These are phyloP conservation scores for Alternaria incomplexa DNA, from an alignment of 2,329 filamentous ascomycete genomes.

Conservation along the genomic window DNA sequence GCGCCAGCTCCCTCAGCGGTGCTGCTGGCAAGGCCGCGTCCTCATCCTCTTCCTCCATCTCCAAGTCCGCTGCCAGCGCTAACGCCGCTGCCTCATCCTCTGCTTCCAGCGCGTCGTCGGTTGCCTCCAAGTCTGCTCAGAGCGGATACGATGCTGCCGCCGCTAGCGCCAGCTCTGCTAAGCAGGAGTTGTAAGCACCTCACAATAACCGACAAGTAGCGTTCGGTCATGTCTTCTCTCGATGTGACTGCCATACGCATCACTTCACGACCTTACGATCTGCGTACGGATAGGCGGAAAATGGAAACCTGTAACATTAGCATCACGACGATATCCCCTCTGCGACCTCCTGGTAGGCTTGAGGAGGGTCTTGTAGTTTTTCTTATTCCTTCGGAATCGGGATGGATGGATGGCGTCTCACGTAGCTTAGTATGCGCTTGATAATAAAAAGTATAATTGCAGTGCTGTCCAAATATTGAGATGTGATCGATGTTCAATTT, in stretches of 20 bases:
- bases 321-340: constrained; percentile 30
- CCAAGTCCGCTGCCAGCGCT: constrained; percentile 42
- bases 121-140: constrained; percentile 42
- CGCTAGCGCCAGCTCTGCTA: constrained; percentile 42
- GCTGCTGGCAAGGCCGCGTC: constrained; percentile 36
- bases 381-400: constrained; percentile 12
- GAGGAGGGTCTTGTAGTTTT: constrained; percentile 21
- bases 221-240: constrained; percentile 6
- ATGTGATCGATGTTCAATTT: neutral
- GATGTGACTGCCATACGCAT: constrained; percentile 17
- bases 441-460: constrained; percentile 26
- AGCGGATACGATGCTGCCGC: constrained; percentile 42
- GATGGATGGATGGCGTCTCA: constrained; percentile 20
- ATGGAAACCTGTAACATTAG: constrained; percentile 33
- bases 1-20: constrained; percentile 28
- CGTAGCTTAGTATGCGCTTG: constrained; percentile 25
- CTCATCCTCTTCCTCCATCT: constrained; percentile 43
- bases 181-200: constrained; percentile 54
- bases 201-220: constrained; percentile 14
- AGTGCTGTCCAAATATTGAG: accelerated
- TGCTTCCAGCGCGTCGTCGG: constrained; percentile 41
- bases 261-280: constrained; percentile 32
- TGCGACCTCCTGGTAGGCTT: constrained; percentile 23
- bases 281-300: constrained; percentile 23
- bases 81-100: constrained; percentile 40